Evolutionary conservation across 257 asterid species (phyloP), one percentile per base, ranked within the genome.

Genomic region (Verbena officinalis): DNA sequence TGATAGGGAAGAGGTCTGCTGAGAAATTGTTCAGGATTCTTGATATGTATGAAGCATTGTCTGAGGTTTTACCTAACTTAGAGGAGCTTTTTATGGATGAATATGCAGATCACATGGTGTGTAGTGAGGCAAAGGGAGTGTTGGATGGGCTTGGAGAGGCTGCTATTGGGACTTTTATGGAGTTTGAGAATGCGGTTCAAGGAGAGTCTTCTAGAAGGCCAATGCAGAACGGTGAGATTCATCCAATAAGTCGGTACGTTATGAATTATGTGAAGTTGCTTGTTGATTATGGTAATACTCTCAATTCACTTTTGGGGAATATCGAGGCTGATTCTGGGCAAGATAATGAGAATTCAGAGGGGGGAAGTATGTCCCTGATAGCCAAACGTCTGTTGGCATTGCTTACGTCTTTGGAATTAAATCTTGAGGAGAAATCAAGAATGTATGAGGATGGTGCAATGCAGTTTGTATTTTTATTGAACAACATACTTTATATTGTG

Each of bases 1-100:
- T 94, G 0, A 88, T 94, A 55, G 95, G 95, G 58, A 82, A 59
- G 75, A 83, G 95, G 84, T 88, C 97, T 0, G 84, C 82, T 0
- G 99, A 94, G 88, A 94, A 90, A 71, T 57, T 94, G 76, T 94
- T 90, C 49, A 77, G 95, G 78, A 78, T 94, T 54, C 95, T 94
- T 49, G 96, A 90, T 71, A 94, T 94, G 99, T 86, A 86, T 59
- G 99, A 94, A 74, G 95, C 84, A 20, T 69, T 94, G 16, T 75
- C 81, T 49, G 86, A 77, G 78, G 89, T 80, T 59, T 50, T 86
- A 23, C 84, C 91, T 13, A 86, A 88, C 71, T 55, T 94, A 71
- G 76, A 81, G 75, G 76, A 39, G 1, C 83, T 94, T 9, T 94
- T 77, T 71, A 78, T 57, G 77, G 95, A 90, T 58, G 93, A 93